Percentiles rank a stretch among this genome's conserved stretches.
Evolutionary conservation across 2,329 filamentous ascomycete genomes (phyloP).

Genomic region (Xylariaceae sp.): DNA sequence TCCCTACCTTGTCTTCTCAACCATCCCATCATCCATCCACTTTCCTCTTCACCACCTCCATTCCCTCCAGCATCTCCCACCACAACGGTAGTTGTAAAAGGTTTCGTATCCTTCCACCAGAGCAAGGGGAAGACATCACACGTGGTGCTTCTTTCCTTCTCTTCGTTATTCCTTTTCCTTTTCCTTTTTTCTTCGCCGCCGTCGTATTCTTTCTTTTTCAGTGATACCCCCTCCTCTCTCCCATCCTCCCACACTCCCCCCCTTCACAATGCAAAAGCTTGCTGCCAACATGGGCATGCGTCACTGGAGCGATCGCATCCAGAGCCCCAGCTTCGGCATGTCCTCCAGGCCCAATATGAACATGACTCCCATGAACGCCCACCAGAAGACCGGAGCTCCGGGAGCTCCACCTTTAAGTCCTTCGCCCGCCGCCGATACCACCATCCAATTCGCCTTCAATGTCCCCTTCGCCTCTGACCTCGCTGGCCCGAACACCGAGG

Average conservation of each 20-base stretch:
- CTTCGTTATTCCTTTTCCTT: conserved; percentile 26
- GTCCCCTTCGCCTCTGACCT: conserved; percentile 93
- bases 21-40: conserved; percentile 24
- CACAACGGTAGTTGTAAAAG: conserved; percentile 25
- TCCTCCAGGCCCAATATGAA: conserved; percentile 50
- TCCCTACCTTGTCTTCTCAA: neutral
- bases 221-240: conserved; percentile 22
- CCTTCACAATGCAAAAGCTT: conserved; percentile 61
- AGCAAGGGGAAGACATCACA: conserved; percentile 25
- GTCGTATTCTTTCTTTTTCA: conserved; percentile 21
- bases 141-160: conserved; percentile 25
- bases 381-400: conserved; percentile 51
- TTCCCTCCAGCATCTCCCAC: conserved; percentile 23
- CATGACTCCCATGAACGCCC: conserved; percentile 51
- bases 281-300: conserved; percentile 65
- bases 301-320: conserved; percentile 64
- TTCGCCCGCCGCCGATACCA: conserved; percentile 65
- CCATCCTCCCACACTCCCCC: conserved; percentile 14
- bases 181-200: conserved; percentile 21
- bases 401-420: conserved; percentile 56
- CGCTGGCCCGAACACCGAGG: conserved; percentile 85
- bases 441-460: conserved; percentile 93
- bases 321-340: conserved; percentile 62
- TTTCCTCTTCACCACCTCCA: conserved; percentile 25
- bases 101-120: conserved; percentile 21